These are phyloP conservation scores for Lagenaria siceraria DNA, from an alignment of 306 rosid genomes.

Conservation along the genomic window DNA sequence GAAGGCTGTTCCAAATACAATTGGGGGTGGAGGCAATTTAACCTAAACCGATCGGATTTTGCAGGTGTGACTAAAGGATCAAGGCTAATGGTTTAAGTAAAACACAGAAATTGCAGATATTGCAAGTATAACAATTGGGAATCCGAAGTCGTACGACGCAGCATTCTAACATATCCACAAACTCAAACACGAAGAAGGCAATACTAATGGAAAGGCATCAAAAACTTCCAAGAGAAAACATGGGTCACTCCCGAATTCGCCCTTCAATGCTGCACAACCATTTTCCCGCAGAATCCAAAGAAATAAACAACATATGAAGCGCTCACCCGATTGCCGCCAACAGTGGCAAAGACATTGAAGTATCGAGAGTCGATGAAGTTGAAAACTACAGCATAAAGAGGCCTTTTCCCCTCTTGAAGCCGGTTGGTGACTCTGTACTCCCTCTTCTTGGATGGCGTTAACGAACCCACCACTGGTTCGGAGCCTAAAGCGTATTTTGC, in stretches of 20 bases:
- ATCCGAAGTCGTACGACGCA: neutral
- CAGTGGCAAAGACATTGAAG: slow-evolving; percentile 81
- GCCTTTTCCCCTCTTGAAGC: slow-evolving; percentile 89
- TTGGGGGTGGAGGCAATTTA: neutral
- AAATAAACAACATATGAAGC: neutral
- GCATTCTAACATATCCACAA: neutral
- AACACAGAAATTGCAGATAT: neutral
- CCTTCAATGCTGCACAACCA: neutral
- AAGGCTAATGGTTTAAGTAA: neutral
- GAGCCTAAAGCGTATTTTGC: slow-evolving; percentile 52
- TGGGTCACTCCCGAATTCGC: neutral
- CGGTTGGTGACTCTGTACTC: slow-evolving; percentile 83
- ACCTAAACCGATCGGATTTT: neutral
- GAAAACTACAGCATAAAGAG: slow-evolving; percentile 76
- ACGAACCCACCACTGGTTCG: slow-evolving; percentile 68
- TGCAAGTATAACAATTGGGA: neutral
- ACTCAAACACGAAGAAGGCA: neutral
- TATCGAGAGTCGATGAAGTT: slow-evolving; percentile 80
- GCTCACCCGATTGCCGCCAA: slow-evolving; percentile 79
- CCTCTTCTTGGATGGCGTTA: slow-evolving; percentile 36
- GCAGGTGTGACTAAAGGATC: neutral
- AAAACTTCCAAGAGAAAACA: neutral
- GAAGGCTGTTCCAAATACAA: neutral
- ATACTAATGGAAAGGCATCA: neutral
- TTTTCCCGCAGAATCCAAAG: neutral